Percentiles rank a stretch among this genome's conserved stretches.
phyloP scores from a whole-genome alignment of 2,329 filamentous ascomycete species.

The Elsinoe perseae region DNA sequence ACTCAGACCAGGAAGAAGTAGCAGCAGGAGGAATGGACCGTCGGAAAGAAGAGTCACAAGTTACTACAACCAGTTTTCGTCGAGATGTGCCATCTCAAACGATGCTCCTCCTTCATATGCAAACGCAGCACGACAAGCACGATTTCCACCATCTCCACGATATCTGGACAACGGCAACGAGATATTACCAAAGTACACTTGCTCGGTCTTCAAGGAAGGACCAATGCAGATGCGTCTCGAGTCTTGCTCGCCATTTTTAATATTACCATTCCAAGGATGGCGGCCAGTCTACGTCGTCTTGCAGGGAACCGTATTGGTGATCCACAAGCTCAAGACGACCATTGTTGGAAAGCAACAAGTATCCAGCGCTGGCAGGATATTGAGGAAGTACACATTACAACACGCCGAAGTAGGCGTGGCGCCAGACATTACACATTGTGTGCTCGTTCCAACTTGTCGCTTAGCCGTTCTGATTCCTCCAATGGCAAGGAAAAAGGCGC shows the following conservation, averaged over 20 bases:
- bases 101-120: constrained; percentile 30
- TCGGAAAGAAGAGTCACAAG: constrained; percentile 20
- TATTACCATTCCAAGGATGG: constrained; percentile 27
- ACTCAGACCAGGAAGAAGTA: constrained; percentile 5
- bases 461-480: constrained; percentile 40
- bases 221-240: constrained; percentile 29
- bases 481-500: constrained; percentile 33
- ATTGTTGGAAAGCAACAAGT: constrained; percentile 35
- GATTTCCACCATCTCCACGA: constrained; percentile 17
- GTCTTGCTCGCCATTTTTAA: constrained; percentile 28
- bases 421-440: constrained; percentile 58
- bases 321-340: constrained; percentile 56
- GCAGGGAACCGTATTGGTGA: constrained; percentile 59
- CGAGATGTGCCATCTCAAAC: constrained; percentile 24
- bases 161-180: constrained; percentile 22
- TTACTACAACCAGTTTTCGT: constrained; percentile 31
- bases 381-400: constrained; percentile 63
- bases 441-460: constrained; percentile 37
- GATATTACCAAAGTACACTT: constrained; percentile 28
- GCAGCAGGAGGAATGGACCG: background rate
- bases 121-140: constrained; percentile 20
- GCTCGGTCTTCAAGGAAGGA: constrained; percentile 28
- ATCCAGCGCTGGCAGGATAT: constrained; percentile 48
- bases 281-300: constrained; percentile 51
- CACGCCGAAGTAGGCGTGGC: constrained; percentile 70